These are phyloP conservation scores for Phytopythium litorale DNA, from an alignment of 352 stramenopile genomes.

Conservation along the genomic window DNA sequence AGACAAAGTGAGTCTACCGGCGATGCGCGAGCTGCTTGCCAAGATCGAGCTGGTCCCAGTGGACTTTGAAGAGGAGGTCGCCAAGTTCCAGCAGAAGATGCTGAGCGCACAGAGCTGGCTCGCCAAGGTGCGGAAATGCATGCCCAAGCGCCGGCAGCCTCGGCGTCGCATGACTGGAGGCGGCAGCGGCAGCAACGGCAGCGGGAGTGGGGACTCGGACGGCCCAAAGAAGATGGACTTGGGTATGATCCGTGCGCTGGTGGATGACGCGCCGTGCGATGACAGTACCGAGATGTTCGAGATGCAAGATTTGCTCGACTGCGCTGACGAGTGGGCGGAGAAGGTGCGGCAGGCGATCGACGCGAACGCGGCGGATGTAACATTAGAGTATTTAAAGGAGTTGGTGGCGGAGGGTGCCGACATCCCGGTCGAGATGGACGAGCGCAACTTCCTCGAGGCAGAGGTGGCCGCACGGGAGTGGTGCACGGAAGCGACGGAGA, in stretches of 20 bases:
- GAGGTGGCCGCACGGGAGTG: slow-evolving; percentile 80
- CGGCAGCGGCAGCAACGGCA: not conserved
- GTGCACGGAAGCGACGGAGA: slow-evolving; percentile 47
- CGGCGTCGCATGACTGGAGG: slow-evolving; percentile 20
- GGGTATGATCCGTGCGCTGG: slow-evolving; percentile 69
- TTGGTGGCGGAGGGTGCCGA: slow-evolving; percentile 75
- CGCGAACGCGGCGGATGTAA: slow-evolving; percentile 51
- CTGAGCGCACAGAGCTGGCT: slow-evolving; percentile 81
- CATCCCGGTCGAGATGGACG: slow-evolving; percentile 89
- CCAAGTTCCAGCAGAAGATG: slow-evolving; percentile 84
- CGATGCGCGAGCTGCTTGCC: slow-evolving; percentile 75
- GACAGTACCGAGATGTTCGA: slow-evolving; percentile 85
- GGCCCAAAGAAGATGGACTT: slow-evolving; percentile 78
- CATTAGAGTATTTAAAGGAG: slow-evolving; percentile 68
- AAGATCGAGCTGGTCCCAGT: slow-evolving; percentile 85
- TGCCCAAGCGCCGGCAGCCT: slow-evolving; percentile 68
- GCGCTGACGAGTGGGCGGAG: slow-evolving; percentile 77
- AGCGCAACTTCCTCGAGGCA: slow-evolving; percentile 71
- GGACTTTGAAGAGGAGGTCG: slow-evolving; percentile 77
- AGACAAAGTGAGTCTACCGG: slow-evolving; percentile 79
- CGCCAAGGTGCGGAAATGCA: slow-evolving; percentile 83
- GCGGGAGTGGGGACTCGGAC: slow-evolving; percentile 28
- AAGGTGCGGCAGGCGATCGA: slow-evolving; percentile 81
- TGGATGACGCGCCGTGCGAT: slow-evolving; percentile 84
- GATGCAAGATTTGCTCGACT: slow-evolving; percentile 88